Evolutionary conservation across 176 grass and related monocot genomes (phyloP).

Genomic region (Eleusine coracana): DNA sequence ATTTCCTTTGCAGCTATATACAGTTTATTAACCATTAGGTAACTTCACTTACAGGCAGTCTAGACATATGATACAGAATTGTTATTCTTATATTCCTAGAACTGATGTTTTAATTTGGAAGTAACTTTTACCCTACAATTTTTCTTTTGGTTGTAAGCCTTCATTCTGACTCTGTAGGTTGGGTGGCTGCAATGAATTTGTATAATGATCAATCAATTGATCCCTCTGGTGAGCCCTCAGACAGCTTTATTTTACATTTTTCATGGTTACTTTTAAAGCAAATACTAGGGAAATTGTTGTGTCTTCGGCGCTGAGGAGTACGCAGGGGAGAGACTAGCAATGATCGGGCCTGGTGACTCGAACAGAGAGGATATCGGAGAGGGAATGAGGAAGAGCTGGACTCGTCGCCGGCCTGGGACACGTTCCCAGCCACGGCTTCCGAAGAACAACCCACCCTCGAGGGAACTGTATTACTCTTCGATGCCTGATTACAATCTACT

Average conservation of each 20-base stretch:
- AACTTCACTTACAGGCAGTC: not conserved
- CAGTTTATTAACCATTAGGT: not conserved
- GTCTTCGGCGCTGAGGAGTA: too few species aligned
- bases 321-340: too few species aligned
- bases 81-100: conserved; percentile 3
- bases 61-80: not conserved
- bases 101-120: not conserved
- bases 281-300: not conserved
- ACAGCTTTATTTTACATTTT: conserved; percentile 22
- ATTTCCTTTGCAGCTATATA: conserved; percentile 1
- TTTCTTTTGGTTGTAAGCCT: conserved; percentile 16
- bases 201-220: conserved; percentile 60
- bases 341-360: too few species aligned
- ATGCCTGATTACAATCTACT: too few species aligned
- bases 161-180: conserved; percentile 39
- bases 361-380: too few species aligned
- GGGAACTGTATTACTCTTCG: too few species aligned
- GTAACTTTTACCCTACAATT: conserved; percentile 6
- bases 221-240: conserved; percentile 42
- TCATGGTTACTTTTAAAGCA: conserved; percentile 5
- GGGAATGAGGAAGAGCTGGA: too few species aligned
- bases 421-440: too few species aligned
- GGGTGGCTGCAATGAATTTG: conserved; percentile 52
- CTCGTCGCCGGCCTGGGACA: too few species aligned
- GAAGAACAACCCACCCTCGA: too few species aligned